Evolutionary conservation across 73 alveolate genomes (phyloP), one percentile per base, ranked within the genome.

Genomic region (Symbiodinium natans): DNA sequence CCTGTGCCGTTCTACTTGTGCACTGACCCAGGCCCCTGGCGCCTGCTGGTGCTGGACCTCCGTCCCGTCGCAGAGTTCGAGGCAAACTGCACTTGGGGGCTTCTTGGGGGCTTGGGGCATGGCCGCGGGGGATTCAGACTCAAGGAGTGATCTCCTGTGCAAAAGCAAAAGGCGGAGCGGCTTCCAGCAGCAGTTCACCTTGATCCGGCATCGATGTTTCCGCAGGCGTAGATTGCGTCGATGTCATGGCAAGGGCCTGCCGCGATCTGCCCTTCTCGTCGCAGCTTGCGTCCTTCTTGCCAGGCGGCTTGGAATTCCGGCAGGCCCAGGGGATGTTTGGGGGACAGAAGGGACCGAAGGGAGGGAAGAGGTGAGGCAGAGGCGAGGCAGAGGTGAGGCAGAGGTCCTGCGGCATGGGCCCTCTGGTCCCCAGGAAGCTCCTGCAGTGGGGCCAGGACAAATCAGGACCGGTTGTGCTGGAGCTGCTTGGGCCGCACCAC

Each of bases 21-120:
- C n/a, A n/a, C n/a, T n/a, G n/a, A n/a, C n/a, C n/a, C n/a, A 63
- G 77, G 77, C 87, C 34, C 97, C 88, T 90, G 97, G 97, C 97
- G 97, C 33, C 46, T 90, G 75, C 88, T 90, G 10, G 56, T 90
- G 41, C 77, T 90, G 48, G 97, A 90, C 54, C 41, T 90, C 33
- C 71, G 97, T 1, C 97, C 97, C 8, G 97, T 85, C 7, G 39
- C 97, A 21, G 97, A 68, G 54, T 90, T 90, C 34, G 97, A 90
- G 97, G 97, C 83, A 29, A 46, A 13, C 19, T 56, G 77, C 15
- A 4, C 33, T 19, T 56, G 74, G 74, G 74, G 31, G 56, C 11
- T 5, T 48, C 1, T 59, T 3, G 27, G 1, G 38, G 77, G 77
- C 0, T 59, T 59, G 23, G 77, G 77, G 77, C 13, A 9, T 46